Conservation (phyloP, 192 early-diverging fungal genomes). For the Phycomyces blakesleeanus region DNA sequence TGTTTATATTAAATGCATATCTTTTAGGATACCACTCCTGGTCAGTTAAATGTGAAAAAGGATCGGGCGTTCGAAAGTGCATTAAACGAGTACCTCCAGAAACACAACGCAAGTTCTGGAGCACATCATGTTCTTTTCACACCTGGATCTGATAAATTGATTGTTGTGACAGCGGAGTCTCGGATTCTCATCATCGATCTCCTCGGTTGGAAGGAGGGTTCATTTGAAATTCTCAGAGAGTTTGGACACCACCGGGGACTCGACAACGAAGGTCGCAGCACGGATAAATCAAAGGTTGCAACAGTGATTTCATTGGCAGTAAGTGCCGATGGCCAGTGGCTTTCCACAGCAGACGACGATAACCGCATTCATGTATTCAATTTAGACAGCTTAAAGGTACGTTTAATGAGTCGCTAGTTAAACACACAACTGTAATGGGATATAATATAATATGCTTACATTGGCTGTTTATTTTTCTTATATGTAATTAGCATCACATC, state of each 20-base stretch:
- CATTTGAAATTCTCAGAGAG: constrained; percentile 55
- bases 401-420: neutral
- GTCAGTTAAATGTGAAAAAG: constrained; percentile 43
- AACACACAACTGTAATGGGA: neutral
- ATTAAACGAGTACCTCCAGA: constrained; percentile 20
- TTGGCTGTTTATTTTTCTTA: too few relatives aligned
- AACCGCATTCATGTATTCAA: constrained; percentile 74
- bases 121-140: constrained; percentile 77
- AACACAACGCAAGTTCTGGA: constrained; percentile 40
- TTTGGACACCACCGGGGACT: constrained; percentile 67
- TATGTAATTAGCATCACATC: constrained; percentile 67
- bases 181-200: constrained; percentile 76
- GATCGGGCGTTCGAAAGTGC: constrained; percentile 36
- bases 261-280: constrained; percentile 23
- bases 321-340: constrained; percentile 74
- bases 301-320: constrained; percentile 71
- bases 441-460: constrained; percentile 1
- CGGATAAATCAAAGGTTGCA: constrained; percentile 38
- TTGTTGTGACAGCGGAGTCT: constrained; percentile 74
- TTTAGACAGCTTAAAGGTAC: constrained; percentile 64
- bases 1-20: neutral
- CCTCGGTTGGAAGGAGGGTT: constrained; percentile 50
- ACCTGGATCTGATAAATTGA: constrained; percentile 66
- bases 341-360: constrained; percentile 74
- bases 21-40: constrained; percentile 33